These are phyloP conservation scores for Jimgerdemannia flammicorona DNA, from an alignment of 192 early-diverging fungal genomes.

Conservation along the genomic window DNA sequence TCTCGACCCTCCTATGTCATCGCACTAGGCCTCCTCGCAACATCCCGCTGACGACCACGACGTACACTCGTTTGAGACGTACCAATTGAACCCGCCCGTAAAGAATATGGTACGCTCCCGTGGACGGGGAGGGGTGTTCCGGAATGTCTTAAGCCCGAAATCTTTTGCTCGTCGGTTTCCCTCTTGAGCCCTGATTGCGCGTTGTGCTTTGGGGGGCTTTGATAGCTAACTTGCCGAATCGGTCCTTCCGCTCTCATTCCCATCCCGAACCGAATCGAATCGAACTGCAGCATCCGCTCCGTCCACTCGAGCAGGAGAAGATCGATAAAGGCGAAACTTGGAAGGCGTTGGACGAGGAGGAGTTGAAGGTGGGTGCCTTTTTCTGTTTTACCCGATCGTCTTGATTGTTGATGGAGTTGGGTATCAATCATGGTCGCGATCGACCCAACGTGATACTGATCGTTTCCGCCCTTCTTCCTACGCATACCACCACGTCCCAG, in stretches of 20 bases:
- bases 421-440: too few species aligned
- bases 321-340: slow-evolving; percentile 19
- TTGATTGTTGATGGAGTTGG: not conserved
- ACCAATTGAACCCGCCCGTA: slow-evolving; percentile 60
- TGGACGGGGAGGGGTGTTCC: not conserved
- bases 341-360: slow-evolving; percentile 20
- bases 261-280: not conserved
- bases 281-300: slow-evolving; percentile 10
- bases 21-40: slow-evolving; percentile 4
- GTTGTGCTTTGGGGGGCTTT: too few species aligned
- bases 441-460: not conserved
- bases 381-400: not conserved
- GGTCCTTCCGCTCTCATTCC: not conserved
- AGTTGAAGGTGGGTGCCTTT: slow-evolving; percentile 1
- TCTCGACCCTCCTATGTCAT: not conserved
- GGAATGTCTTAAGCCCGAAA: not conserved
- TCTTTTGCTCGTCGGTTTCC: not conserved
- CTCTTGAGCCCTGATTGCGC: not conserved
- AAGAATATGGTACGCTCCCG: slow-evolving; percentile 30
- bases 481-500: not conserved
- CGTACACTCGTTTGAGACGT: slow-evolving; percentile 60
- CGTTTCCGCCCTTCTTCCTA: not conserved
- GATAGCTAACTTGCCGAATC: too few species aligned
- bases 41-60: slow-evolving; percentile 69
- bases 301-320: slow-evolving; percentile 27